Evolutionary conservation across 768 basidiomycete species (phyloP).

Genomic region (Leccinum uliginosum): DNA sequence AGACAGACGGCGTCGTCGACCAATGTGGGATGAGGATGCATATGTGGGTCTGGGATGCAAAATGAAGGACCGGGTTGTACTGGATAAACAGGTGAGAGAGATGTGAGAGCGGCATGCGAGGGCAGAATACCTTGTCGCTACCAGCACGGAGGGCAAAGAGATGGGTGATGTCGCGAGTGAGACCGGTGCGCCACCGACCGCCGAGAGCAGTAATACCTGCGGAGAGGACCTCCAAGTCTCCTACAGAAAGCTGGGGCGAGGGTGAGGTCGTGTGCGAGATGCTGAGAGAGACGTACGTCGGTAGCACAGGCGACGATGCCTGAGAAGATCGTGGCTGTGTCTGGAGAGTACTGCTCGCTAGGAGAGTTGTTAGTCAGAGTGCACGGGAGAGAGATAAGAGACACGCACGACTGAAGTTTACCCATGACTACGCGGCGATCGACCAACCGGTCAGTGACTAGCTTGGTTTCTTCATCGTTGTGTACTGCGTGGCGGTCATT

Average conservation of each 20-base stretch:
- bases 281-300: conserved; percentile 41
- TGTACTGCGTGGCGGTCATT: conserved; percentile 31
- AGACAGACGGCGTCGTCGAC: conserved; percentile 75
- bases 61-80: conserved; percentile 51
- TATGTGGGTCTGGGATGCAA: conserved; percentile 57
- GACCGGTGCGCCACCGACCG: conserved; percentile 71
- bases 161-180: conserved; percentile 86
- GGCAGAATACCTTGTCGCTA: conserved; percentile 37
- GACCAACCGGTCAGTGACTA: conserved; percentile 58
- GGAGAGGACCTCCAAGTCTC: too few species aligned
- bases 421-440: conserved; percentile 58
- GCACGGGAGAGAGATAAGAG: conserved; percentile 3
- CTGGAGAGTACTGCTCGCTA: conserved; percentile 66
- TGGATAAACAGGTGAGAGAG: conserved; percentile 9
- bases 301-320: conserved; percentile 71
- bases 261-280: not conserved
- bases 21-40: too few species aligned
- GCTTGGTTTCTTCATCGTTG: conserved; percentile 33
- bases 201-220: conserved; percentile 73
- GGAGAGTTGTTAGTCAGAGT: conserved; percentile 1
- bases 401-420: conserved; percentile 51
- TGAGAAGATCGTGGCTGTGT: conserved; percentile 78
- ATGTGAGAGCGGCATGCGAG: not conserved
- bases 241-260: too few species aligned
- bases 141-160: conserved; percentile 58